These are phyloP conservation scores for Diaporthe sp. DNA, from an alignment of 2,329 filamentous ascomycete species.

Conservation along the genomic window DNA sequence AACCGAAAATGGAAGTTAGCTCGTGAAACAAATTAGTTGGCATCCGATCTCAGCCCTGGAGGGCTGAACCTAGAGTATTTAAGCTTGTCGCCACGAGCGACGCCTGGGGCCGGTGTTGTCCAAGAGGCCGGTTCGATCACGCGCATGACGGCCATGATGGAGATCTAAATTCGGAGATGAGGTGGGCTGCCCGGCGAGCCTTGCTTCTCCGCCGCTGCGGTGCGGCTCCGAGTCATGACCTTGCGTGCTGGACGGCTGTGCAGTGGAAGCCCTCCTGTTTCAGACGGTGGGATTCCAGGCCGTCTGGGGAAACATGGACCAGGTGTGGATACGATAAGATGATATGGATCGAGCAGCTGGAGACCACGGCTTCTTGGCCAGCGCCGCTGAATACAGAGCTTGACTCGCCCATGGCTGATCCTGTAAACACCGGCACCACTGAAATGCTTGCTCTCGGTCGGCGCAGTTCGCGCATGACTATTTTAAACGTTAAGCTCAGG, in stretches of 20 bases:
- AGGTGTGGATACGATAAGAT: constrained; percentile 28
- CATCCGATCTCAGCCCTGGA: constrained; percentile 23
- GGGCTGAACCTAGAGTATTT: constrained; percentile 27
- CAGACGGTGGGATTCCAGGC: constrained; percentile 22
- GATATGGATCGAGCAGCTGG: constrained; percentile 30
- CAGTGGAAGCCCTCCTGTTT: constrained; percentile 31
- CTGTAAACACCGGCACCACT: not conserved
- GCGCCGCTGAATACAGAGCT: not conserved
- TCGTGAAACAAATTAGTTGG: constrained; percentile 2
- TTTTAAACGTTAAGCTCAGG: constrained; percentile 26
- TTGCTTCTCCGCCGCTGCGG: constrained; percentile 16
- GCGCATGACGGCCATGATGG: not conserved
- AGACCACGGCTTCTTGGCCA: constrained; percentile 18
- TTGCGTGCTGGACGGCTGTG: constrained; percentile 7
- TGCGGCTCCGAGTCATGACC: constrained; percentile 28
- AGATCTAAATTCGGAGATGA: constrained; percentile 30
- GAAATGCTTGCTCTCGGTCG: not conserved
- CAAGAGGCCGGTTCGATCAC: constrained; percentile 20
- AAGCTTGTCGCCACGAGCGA: not conserved
- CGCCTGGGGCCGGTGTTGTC: not conserved
- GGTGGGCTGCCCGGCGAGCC: constrained; percentile 15
- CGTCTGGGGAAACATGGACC: constrained; percentile 20
- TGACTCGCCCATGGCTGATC: constrained; percentile 24
- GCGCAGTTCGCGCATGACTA: not conserved
- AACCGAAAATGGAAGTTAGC: not conserved